These are phyloP conservation scores for Ascosphaera apis DNA, from an alignment of 2,329 filamentous ascomycete genomes.

Conservation along the genomic window DNA sequence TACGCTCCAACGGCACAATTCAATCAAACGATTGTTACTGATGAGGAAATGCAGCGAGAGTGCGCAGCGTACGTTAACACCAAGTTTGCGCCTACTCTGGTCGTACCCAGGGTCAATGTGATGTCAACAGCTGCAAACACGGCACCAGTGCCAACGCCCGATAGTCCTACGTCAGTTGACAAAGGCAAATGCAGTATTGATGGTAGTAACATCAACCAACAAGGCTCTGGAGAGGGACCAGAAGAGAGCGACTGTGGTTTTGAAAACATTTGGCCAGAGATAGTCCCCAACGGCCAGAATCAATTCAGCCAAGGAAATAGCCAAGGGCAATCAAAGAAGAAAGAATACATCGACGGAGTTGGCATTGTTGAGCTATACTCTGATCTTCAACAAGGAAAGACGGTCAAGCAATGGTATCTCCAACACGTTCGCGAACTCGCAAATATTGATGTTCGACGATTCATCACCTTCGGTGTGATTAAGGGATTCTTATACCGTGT, in stretches of 20 bases:
- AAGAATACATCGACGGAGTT: conserved; percentile 18
- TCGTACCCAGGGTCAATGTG: no score
- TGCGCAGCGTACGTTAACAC: conserved; percentile 63
- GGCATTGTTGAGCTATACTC: conserved; percentile 61
- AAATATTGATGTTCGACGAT: conserved; percentile 66
- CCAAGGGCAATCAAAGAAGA: conserved; percentile 3
- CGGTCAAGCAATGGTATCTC: conserved; percentile 70
- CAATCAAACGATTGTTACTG: conserved; percentile 47
- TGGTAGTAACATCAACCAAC: no score
- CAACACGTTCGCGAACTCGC: conserved; percentile 47
- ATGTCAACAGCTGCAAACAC: no score
- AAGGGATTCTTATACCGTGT: conserved; percentile 86
- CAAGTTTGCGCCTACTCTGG: conserved; percentile 18
- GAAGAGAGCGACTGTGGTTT: no score
- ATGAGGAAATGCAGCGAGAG: conserved; percentile 62
- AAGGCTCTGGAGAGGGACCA: no score
- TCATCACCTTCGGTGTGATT: conserved; percentile 89
- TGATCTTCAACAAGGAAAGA: conserved; percentile 58
- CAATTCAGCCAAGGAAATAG: no score
- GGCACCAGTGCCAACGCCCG: no score
- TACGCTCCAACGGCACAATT: conserved; percentile 69
- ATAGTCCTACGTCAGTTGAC: no score
- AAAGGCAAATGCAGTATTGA: no score
- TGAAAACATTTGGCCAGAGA: conserved; percentile 23
- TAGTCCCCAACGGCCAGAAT: conserved; percentile 4